phyloP scores from a whole-genome alignment of 108 stramenopile genomes.

The Cyclotella atomus region DNA sequence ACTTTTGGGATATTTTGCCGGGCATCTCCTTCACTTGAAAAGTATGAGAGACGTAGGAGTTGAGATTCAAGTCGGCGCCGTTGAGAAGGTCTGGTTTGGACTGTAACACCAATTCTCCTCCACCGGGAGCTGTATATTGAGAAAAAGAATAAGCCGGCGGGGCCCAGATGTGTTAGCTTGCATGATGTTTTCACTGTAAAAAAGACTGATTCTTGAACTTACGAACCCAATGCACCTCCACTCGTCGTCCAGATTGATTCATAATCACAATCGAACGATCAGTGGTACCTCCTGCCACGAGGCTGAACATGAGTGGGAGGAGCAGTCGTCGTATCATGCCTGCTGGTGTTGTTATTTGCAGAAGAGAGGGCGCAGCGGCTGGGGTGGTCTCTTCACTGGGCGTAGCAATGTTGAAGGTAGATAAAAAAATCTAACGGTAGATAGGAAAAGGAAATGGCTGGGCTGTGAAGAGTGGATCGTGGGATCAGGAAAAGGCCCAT shows the following conservation, averaged over 20 bases:
- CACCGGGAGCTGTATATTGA: conserved; percentile 27
- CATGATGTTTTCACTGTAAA: background rate
- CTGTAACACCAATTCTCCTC: conserved; percentile 55
- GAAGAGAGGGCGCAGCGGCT: too few species aligned
- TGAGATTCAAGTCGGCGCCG: conserved; percentile 56
- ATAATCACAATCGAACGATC: conserved; percentile 45
- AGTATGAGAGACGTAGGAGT: conserved; percentile 74
- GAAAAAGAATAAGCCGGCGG: background rate
- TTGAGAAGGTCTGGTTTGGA: conserved; percentile 56
- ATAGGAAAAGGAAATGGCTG: too few species aligned
- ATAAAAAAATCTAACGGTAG: too few species aligned
- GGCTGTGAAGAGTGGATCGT: too few species aligned
- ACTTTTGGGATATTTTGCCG: conserved; percentile 47
- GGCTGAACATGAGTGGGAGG: background rate
- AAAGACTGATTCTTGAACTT: background rate
- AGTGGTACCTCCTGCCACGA: background rate
- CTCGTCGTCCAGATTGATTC: conserved; percentile 53
- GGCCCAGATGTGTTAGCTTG: too few species aligned
- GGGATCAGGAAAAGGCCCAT: too few species aligned
- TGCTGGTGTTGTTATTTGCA: background rate
- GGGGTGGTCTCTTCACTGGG: too few species aligned
- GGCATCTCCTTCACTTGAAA: conserved; percentile 80
- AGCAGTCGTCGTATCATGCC: background rate
- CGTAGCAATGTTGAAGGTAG: too few species aligned
- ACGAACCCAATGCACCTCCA: conserved; percentile 73